A percentile compares a stretch with the other conserved stretches of the same genome.
These are phyloP conservation scores for Corniculantispora saksenae DNA, from an alignment of 2,329 filamentous ascomycete species.

Conservation along the genomic window DNA sequence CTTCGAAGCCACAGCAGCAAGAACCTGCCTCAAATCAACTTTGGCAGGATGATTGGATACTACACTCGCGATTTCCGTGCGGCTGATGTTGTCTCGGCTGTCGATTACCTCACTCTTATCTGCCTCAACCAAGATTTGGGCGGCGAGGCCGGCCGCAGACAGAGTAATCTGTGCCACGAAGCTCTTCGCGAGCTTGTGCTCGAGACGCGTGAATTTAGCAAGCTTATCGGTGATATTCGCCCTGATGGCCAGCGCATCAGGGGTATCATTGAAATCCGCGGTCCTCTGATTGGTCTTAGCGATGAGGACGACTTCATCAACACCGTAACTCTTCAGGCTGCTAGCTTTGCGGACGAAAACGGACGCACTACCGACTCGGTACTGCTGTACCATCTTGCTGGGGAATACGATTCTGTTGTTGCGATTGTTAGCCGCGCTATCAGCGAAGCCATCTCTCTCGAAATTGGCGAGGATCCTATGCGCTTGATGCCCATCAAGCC, in stretches of 20 bases:
- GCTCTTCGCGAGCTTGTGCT: conserved; percentile 90
- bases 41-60: conserved; percentile 88
- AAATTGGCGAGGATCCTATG: conserved; percentile 79
- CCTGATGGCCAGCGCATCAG: conserved; percentile 82
- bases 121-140: conserved; percentile 85
- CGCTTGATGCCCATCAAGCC: conserved; percentile 80
- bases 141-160: conserved; percentile 72
- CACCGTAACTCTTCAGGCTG: conserved; percentile 90
- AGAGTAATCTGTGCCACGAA: conserved; percentile 84
- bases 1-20: conserved; percentile 66
- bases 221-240: conserved; percentile 87
- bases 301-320: conserved; percentile 84
- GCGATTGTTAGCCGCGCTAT: conserved; percentile 85
- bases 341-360: conserved; percentile 89
- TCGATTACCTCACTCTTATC: conserved; percentile 90
- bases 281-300: conserved; percentile 75
- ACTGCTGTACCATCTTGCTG: conserved; percentile 88
- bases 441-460: conserved; percentile 83
- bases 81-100: conserved; percentile 82
- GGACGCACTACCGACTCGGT: conserved; percentile 92
- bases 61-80: conserved; percentile 96
- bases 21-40: conserved; percentile 82
- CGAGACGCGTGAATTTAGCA: conserved; percentile 95
- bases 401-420: conserved; percentile 94
- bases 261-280: conserved; percentile 84